phyloP scores from a whole-genome alignment of 352 stramenopile genomes.

The Phytophthora crassamura region DNA sequence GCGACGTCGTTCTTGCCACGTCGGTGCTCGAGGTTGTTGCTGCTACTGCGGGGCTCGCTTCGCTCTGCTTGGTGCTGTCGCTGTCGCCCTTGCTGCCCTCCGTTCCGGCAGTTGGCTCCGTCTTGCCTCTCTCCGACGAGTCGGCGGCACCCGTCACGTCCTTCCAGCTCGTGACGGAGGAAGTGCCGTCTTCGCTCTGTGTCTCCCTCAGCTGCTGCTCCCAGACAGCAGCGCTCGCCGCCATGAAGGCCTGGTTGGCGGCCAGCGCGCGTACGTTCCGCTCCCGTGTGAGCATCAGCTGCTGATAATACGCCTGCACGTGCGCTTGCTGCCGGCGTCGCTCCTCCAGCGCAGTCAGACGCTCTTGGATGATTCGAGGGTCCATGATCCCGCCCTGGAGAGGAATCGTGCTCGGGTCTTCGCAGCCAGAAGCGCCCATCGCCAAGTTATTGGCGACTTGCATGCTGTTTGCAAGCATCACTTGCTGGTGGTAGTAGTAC shows the following conservation, averaged over 20 bases:
- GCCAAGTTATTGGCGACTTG: conserved; percentile 8
- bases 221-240: conserved; percentile 48
- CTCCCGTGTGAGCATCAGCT: conserved; percentile 52
- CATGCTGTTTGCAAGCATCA: conserved; percentile 48
- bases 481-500: conserved; percentile 76
- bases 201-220: conserved; percentile 45
- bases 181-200: conserved; percentile 29
- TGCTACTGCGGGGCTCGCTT: conserved; percentile 22
- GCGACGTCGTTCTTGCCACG: conserved; percentile 6
- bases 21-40: conserved; percentile 3
- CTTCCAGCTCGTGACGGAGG: conserved; percentile 40
- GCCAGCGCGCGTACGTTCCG: conserved; percentile 62
- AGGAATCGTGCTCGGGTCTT: conserved; percentile 30
- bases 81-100: conserved; percentile 18
- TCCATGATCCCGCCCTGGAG: conserved; percentile 63
- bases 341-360: conserved; percentile 58
- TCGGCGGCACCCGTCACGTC: conserved; percentile 28
- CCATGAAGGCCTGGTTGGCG: conserved; percentile 54
- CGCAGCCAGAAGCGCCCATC: conserved; percentile 28
- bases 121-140: conserved; percentile 12
- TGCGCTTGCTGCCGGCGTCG: conserved; percentile 60
- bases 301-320: conserved; percentile 63
- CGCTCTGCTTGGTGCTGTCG: conserved; percentile 24
- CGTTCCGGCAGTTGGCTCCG: conserved; percentile 14
- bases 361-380: conserved; percentile 65